A percentile compares a stretch with the other conserved stretches of the same genome.
phyloP scores from a whole-genome alignment of 306 rosid species.

The Citrullus amarus region DNA sequence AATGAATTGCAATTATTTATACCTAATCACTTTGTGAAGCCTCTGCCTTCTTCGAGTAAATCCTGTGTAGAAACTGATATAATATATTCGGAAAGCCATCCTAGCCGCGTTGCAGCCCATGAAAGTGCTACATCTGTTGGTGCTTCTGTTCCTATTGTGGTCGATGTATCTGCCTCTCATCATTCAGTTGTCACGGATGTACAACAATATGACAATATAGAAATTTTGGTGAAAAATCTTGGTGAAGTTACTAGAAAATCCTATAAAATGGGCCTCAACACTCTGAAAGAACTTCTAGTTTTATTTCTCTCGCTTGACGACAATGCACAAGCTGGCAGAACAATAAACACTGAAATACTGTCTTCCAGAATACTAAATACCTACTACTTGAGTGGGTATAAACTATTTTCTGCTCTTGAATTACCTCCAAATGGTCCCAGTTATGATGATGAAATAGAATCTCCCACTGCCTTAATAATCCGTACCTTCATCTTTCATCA shows the following conservation, averaged over 20 bases:
- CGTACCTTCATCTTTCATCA: conserved; percentile 16
- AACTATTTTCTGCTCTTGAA: conserved; percentile 16
- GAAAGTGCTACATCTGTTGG: background rate
- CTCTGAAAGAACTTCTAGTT: conserved; percentile 12
- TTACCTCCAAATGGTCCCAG: conserved; percentile 7
- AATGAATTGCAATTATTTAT: background rate
- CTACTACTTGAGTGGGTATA: conserved; percentile 16
- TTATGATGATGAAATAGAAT: conserved; percentile 16
- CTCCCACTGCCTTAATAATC: conserved; percentile 19
- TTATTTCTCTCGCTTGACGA: conserved; percentile 10
- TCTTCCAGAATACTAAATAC: conserved; percentile 11
- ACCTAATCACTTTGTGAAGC: background rate
- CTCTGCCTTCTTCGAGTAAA: background rate
- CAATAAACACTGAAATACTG: background rate
- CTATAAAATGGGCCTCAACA: background rate
- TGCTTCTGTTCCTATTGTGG: conserved; percentile 1
- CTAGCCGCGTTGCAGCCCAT: background rate
- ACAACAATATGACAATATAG: conserved; percentile 5
- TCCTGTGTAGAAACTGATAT: background rate
- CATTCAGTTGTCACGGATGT: background rate
- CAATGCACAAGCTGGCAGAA: background rate
- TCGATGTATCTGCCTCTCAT: background rate
- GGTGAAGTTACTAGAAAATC: conserved; percentile 12
- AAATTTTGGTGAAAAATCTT: conserved; percentile 11
- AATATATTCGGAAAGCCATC: background rate